A percentile compares a stretch with the other conserved stretches of the same genome.
phyloP scores from a whole-genome alignment of 805 yeast genomes.

The Pichia gijzeniarum region DNA sequence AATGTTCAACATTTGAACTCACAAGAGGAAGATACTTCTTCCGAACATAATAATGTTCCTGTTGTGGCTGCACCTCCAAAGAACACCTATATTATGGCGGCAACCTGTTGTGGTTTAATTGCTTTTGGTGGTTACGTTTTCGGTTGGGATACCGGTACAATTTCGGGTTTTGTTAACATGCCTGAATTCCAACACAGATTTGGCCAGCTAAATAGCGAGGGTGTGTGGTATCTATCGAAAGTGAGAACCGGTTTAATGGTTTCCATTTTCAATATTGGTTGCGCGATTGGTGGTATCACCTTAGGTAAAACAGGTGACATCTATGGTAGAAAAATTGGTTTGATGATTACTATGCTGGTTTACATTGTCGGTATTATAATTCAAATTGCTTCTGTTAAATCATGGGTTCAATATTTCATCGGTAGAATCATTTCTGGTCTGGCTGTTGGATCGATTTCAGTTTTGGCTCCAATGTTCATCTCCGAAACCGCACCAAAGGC shows the following conservation, averaged over 20 bases:
- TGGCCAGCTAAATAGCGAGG: constrained; percentile 39
- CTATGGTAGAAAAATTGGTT: constrained; percentile 53
- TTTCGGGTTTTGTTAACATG: constrained; percentile 66
- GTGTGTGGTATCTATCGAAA: constrained; percentile 40
- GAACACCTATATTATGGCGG: constrained; percentile 22
- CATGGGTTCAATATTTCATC: constrained; percentile 59
- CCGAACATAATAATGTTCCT: constrained; percentile 15
- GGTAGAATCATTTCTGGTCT: constrained; percentile 56
- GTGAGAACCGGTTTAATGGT: constrained; percentile 58
- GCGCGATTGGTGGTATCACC: constrained; percentile 65
- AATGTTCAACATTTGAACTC: constrained; percentile 4
- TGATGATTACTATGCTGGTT: constrained; percentile 46
- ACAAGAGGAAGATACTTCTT: neutral
- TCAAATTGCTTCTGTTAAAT: constrained; percentile 47
- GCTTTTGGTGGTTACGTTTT: constrained; percentile 75
- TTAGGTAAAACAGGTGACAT: constrained; percentile 52
- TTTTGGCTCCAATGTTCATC: constrained; percentile 51
- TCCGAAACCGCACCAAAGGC: constrained; percentile 66
- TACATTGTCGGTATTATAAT: constrained; percentile 56
- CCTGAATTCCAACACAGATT: constrained; percentile 47
- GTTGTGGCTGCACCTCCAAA: constrained; percentile 22
- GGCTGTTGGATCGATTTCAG: constrained; percentile 50
- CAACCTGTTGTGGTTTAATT: constrained; percentile 43
- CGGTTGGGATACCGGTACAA: constrained; percentile 77
- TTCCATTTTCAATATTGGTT: constrained; percentile 64